Evolutionary conservation across 768 basidiomycete genomes (phyloP), one percentile per base, ranked within the genome.

Genomic region (Psilocybe subaeruginosa): DNA sequence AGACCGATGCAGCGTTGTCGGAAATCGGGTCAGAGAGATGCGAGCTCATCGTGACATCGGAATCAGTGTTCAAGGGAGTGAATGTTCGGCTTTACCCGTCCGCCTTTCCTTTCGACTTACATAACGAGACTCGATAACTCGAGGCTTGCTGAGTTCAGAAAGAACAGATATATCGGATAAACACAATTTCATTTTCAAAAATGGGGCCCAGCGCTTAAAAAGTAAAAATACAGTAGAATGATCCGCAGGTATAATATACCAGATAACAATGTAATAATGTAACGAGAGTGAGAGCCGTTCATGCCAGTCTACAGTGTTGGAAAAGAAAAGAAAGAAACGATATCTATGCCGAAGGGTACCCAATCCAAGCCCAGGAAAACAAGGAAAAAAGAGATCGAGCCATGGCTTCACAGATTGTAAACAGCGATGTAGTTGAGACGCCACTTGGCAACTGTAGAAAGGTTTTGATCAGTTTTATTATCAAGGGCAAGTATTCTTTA

Each of bases 381-480:
- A 56, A 27, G 23, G 3, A 29, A 19, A 23, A 43, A 7, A 43
- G 14, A 43, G 46, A 27, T 54, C 58, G 59, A 48, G 46, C 33
- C 48, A 14, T 50, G 46, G 33, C 37, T 50, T 59, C 39, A 59
- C 27, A 46, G 23, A 51, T 56, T 48, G 72, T 83, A 87, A 49
- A 85, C 80, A 35, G 82, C 80, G 57, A 87, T 74, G 66, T 82
- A 85, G 67, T 84, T 83, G 70, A 88, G 75, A 60, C 77, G 73
- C 85, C 85, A 87, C 69, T 81, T 73, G 9, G 85, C 84, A 66
- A 74, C 85, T 86, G 61, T 4, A 56, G 54, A 39, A 17, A 41
- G 31, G 45, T 39, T 39, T 27, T n/a, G 33, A 43, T 60, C 33
- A 58, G 59, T 29, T 54, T 14, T 23, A 23, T 37, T 14, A 48